Evolutionary conservation across 179 eudicot species (phyloP), one percentile per base, ranked within the genome.

Genomic region (Dionaea muscipula): DNA sequence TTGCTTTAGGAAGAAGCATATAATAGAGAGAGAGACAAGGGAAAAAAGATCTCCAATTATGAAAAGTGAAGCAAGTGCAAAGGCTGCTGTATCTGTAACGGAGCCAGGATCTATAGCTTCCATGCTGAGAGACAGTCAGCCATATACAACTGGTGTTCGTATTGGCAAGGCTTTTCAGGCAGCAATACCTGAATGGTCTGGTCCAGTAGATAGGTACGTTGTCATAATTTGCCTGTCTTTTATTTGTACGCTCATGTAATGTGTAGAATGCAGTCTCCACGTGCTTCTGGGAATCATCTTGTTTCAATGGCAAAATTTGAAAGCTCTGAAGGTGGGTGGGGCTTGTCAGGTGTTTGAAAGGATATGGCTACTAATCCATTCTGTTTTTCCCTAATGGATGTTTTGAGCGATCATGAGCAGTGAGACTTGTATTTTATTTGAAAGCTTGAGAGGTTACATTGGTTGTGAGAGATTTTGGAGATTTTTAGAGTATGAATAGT

Each of bases 121-220:
- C 53, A 81, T 93, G 95, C 59, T 88, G 71, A 65, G 58, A 37
- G 83, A 78, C 53, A 60, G 53, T 18, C 76, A 65, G 61, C 86
- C 84, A 6, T 75, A 80, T 66, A 66, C 65, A 56, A 60, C 82
- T 19, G 51, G 65, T 43, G 93, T 82, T 57, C 79, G 99, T 41
- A 74, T 93, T 68, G 95, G 99, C 59, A 74, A 62, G 69, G 75
- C 73, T 60, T 93, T 80, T 63, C 99, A 88, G 81, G 96, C 93
- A 28, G 69, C 68, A 27, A 78, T 93, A 62, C 96, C 95, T 59
- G 75, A 74, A 55, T 93, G 98, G 96, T 60, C 74, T 40, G 89
- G 85, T 52, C 94, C 95, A 51, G 39, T 56, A 19, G 44, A 60
- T 7, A 56, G 63, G 99, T 91, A 84, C 53, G 95, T 73, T 67